Evolutionary conservation across 768 basidiomycete genomes (phyloP).

Genomic region (Strobilomyces dryophilus): DNA sequence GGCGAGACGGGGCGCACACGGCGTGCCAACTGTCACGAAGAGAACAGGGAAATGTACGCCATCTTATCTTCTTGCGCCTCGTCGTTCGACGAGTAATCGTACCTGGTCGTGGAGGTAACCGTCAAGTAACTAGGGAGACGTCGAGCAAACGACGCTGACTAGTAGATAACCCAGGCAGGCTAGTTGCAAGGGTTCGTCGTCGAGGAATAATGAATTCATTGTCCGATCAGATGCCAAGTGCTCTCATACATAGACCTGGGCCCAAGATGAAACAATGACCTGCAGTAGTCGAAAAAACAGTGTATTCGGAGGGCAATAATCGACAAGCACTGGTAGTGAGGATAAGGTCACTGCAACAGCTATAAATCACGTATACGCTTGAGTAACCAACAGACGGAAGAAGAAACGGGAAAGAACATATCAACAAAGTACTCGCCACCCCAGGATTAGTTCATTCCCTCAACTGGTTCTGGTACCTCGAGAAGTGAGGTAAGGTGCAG

Average conservation of each 20-base stretch:
- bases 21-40: neutral
- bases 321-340: slow-evolving; percentile 14
- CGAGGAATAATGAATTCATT: neutral
- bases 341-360: slow-evolving; percentile 13
- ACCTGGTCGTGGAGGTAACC: neutral
- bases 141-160: neutral
- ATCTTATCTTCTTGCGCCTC: neutral
- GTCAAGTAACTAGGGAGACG: neutral
- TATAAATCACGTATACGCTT: slow-evolving; percentile 20
- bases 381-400: slow-evolving; percentile 13
- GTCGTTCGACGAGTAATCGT: neutral
- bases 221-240: no score
- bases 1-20: neutral
- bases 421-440: slow-evolving; percentile 15
- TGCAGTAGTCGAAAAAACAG: slow-evolving; percentile 10
- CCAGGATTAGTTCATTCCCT: slow-evolving; percentile 16
- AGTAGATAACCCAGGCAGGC: neutral
- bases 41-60: neutral
- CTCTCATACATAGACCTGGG: no score
- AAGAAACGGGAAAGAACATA: slow-evolving; percentile 13
- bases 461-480: slow-evolving; percentile 24
- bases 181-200: neutral
- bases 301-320: slow-evolving; percentile 20
- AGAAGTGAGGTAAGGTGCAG: slow-evolving; percentile 13
- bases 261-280: neutral